These are phyloP conservation scores for Sclerospora graminicola DNA, from an alignment of 352 stramenopile species.

Conservation along the genomic window DNA sequence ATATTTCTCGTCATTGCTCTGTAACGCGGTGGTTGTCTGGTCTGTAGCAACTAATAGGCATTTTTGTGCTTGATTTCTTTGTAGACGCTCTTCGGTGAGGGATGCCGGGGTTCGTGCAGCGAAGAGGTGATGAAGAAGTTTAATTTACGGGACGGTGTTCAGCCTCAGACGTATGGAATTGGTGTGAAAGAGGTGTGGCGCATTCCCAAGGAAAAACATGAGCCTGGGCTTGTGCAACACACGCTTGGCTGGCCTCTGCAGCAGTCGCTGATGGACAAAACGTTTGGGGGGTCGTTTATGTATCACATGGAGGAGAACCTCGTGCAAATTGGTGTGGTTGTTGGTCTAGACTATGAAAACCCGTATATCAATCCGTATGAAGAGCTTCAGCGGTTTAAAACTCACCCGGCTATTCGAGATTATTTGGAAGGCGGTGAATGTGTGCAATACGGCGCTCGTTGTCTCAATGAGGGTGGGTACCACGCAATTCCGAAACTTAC, in stretches of 20 bases:
- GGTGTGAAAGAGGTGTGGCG: constrained; percentile 98
- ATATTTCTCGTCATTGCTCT: background rate
- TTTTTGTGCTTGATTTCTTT: constrained; percentile 14
- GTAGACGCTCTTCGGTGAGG: constrained; percentile 97
- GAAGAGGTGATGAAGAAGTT: constrained; percentile 96
- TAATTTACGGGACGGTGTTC: constrained; percentile 82
- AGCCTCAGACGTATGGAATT: constrained; percentile 96
- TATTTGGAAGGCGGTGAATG: constrained; percentile 95
- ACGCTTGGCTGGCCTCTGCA: constrained; percentile 97
- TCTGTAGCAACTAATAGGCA: background rate
- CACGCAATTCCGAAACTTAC: constrained; percentile 97
- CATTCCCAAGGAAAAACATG: constrained; percentile 89
- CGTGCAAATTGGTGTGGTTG: constrained; percentile 92
- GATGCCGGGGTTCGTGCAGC: constrained; percentile 93
- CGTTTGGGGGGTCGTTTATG: constrained; percentile 97
- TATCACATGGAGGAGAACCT: constrained; percentile 98
- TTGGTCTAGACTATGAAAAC: constrained; percentile 99
- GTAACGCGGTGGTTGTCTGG: background rate
- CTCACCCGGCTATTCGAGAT: constrained; percentile 88
- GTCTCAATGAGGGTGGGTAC: constrained; percentile 92
- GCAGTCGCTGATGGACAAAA: constrained; percentile 85
- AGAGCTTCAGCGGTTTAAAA: constrained; percentile 99
- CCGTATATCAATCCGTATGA: constrained; percentile 97
- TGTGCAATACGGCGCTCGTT: constrained; percentile 95
- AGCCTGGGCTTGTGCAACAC: constrained; percentile 94